Conservation (phyloP, 768 basidiomycete species). For the Kwoniella sp. region DNA sequence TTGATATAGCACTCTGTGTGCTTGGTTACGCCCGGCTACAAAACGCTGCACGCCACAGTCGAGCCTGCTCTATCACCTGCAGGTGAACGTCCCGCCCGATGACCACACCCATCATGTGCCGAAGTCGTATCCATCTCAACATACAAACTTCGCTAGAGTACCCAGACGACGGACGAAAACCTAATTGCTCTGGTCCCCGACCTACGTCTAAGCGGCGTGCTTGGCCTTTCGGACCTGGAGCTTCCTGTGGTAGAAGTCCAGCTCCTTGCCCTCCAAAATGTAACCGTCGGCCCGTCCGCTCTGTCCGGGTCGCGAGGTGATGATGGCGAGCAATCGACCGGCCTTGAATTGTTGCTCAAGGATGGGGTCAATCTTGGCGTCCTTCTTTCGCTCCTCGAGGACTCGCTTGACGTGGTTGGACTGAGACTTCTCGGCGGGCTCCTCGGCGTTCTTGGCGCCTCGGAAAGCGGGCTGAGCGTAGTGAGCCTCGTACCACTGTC, state of each 20-base stretch:
- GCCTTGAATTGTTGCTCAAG: slow-evolving; percentile 86
- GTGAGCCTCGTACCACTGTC: slow-evolving; percentile 98
- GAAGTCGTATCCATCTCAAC: slow-evolving; percentile 10
- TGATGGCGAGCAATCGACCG: slow-evolving; percentile 88
- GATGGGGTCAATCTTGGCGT: slow-evolving; percentile 84
- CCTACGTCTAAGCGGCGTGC: slow-evolving; percentile 61
- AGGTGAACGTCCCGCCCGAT: too few relatives aligned
- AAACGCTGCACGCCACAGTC: too few relatives aligned
- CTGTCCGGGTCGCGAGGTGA: slow-evolving; percentile 95
- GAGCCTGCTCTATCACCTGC: too few relatives aligned
- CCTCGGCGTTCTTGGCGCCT: slow-evolving; percentile 58
- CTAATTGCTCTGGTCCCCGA: too few relatives aligned
- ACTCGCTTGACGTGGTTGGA: slow-evolving; percentile 86
- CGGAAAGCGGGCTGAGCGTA: slow-evolving; percentile 94
- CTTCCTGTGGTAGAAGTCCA: slow-evolving; percentile 96
- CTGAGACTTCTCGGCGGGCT: slow-evolving; percentile 60
- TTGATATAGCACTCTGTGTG: too few relatives aligned
- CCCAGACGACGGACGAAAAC: too few relatives aligned
- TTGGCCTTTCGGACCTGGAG: slow-evolving; percentile 91
- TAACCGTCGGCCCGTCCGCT: slow-evolving; percentile 95
- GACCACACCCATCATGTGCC: not conserved
- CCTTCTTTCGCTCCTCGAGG: slow-evolving; percentile 86
- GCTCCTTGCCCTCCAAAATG: slow-evolving; percentile 95
- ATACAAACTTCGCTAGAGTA: slow-evolving; percentile 5
- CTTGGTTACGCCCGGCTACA: too few relatives aligned